A percentile compares a stretch with the other conserved stretches of the same genome.
phyloP scores from a whole-genome alignment of 1,284 basidiomycete genomes.

The Grifola frondosa region DNA sequence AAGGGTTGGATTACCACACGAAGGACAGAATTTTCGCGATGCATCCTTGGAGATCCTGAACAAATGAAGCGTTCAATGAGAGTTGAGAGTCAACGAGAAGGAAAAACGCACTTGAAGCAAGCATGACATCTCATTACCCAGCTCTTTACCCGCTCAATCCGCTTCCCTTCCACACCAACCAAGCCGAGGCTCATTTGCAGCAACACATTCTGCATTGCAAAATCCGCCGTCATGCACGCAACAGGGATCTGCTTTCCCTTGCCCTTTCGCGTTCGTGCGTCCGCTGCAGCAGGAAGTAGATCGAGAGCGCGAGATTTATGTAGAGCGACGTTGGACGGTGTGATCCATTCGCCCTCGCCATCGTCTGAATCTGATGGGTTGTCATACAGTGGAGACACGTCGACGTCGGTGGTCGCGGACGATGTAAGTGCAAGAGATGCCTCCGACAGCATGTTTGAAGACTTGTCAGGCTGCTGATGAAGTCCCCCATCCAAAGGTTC shows the following conservation, averaged over 20 bases:
- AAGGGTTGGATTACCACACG: constrained; percentile 93
- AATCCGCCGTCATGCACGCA: constrained; percentile 98
- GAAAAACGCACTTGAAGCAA: constrained; percentile 92
- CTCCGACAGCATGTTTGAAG: background rate
- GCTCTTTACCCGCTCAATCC: constrained; percentile 89
- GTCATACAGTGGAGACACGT: constrained; percentile 51
- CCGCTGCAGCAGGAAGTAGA: constrained; percentile 57
- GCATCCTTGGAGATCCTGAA: constrained; percentile 92
- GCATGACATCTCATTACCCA: constrained; percentile 98
- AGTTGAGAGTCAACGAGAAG: background rate
- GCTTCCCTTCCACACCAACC: constrained; percentile 89
- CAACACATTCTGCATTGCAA: constrained; percentile 98
- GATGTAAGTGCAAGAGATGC: constrained; percentile 8
- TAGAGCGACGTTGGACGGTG: constrained; percentile 81
- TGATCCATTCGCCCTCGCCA: constrained; percentile 96
- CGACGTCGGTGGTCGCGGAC: constrained; percentile 17
- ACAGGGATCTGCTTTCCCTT: constrained; percentile 50
- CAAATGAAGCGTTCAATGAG: background rate
- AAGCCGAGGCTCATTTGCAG: constrained; percentile 93
- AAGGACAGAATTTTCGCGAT: constrained; percentile 95
- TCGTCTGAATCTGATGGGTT: constrained; percentile 79
- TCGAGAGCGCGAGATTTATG: constrained; percentile 91
- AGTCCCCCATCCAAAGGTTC: constrained; percentile 52
- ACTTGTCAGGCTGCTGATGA: constrained; percentile 31
- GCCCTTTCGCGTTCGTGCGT: constrained; percentile 36